Base-by-base conservation (phyloP, 2,329 filamentous ascomycete genomes). In the Falciphora oryzae region DNA sequence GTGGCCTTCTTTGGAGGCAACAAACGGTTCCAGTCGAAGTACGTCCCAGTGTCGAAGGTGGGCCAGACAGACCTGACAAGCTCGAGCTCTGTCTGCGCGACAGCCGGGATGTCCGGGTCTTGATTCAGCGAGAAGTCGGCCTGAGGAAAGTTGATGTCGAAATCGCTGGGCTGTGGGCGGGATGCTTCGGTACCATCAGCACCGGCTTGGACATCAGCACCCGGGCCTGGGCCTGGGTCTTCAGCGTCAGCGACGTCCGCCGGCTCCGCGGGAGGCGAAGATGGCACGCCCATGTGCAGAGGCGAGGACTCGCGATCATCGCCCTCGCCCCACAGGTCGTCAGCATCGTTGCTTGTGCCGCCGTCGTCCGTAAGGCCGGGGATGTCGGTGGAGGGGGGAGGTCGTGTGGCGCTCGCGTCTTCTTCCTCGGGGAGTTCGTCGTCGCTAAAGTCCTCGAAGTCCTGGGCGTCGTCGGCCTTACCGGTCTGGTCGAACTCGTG, bases 401-500 rank as follows among this genome's bases (percentile, higher is more conserved):
- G 44, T 53, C 22, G 44, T 4, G 44, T 7, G 27, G 27, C 75
- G 6, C 73, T 75, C 14, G 75, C 76, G 64, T 88, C 84, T 66
- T 91, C 88, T 68, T 95, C 92, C 8, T 95, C 92, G 14, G 92
- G 90, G 10, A 97, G 83, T 68, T 97, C 93, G 73, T 96, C 93
- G 74, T 98, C 94, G 67, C 98, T 93, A 71, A 85, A 98, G 73
- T 99, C 94, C 67, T 95, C 80, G 58, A 83, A 99, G 73, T 99
- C 95, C 67, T 95, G 79, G 57, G 95, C 95, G 77, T 98, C 91
- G 66, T 93, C 93, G 64, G 93, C 94, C 76, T 99, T 99, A 75
- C 92, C 90, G 8, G 82, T 81, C 68, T 87, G 81, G 68, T 88
- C 87, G 68, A 89, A 84, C 29, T 81, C 25, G 62, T 44, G 32